Evolutionary conservation across 1,139 yeast genomes (phyloP).

Genomic region (Taphrina flavorubra): DNA sequence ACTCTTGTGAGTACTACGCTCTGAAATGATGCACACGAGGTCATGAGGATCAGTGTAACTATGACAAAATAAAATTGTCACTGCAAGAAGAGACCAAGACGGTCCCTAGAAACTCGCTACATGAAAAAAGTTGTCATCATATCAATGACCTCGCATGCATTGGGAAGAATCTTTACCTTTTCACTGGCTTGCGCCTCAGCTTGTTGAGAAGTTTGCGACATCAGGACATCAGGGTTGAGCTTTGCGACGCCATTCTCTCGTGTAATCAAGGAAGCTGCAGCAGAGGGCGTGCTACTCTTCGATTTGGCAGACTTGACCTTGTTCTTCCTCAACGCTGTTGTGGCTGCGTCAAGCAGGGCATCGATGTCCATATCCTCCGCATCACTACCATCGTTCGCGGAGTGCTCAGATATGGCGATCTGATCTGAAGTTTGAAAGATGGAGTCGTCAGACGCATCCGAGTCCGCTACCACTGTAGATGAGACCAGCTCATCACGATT

Average conservation of each 20-base stretch:
- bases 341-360: slow-evolving; percentile 41
- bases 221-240: slow-evolving; percentile 41
- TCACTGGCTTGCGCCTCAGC: slow-evolving; percentile 26
- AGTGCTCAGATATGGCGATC: background rate
- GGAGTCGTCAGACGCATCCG: slow-evolving; percentile 13
- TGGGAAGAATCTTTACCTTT: slow-evolving; percentile 8
- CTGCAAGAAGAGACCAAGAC: slow-evolving; percentile 43
- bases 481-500: slow-evolving; percentile 1
- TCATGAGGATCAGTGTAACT: slow-evolving; percentile 48
- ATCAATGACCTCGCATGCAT: slow-evolving; percentile 14
- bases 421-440: background rate
- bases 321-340: slow-evolving; percentile 2
- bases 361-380: slow-evolving; percentile 43
- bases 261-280: slow-evolving; percentile 26
- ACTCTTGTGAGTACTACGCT: background rate
- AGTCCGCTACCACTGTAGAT: background rate
- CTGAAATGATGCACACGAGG: background rate
- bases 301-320: background rate
- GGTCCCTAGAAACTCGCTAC: slow-evolving; percentile 44
- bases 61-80: slow-evolving; percentile 46
- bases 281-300: slow-evolving; percentile 48
- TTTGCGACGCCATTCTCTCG: slow-evolving; percentile 42
- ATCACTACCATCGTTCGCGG: background rate
- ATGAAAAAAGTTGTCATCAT: slow-evolving; percentile 45
- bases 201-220: slow-evolving; percentile 23